Conservation (phyloP, 306 rosid genomes). For the Acacia melanoxylon region DNA sequence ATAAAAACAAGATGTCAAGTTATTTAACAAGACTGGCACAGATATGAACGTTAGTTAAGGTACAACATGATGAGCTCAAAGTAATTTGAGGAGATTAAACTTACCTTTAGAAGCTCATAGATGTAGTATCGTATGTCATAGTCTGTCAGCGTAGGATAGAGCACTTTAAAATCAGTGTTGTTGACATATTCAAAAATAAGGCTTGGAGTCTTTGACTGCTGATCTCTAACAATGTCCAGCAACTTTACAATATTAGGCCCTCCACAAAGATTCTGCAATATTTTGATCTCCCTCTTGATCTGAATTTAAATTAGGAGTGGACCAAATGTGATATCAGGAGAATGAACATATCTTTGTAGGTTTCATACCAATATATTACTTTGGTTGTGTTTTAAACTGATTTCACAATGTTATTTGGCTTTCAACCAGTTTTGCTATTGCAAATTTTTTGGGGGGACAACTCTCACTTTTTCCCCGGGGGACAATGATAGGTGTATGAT, state of each 20-base stretch:
- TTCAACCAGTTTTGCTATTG: neutral
- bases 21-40: neutral
- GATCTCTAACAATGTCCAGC: constrained; percentile 94
- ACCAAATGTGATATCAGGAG: neutral
- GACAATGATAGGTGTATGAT: neutral
- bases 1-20: constrained; percentile 17
- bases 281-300: constrained; percentile 96
- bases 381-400: neutral
- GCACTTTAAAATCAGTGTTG: constrained; percentile 90
- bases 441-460: neutral
- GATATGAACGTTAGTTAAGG: neutral
- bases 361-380: no score
- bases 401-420: neutral
- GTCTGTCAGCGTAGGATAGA: constrained; percentile 83
- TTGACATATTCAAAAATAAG: constrained; percentile 85
- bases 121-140: constrained; percentile 79
- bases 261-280: constrained; percentile 91
- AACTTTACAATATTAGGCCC: constrained; percentile 90
- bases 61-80: neutral
- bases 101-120: constrained; percentile 84
- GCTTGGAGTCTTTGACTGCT: constrained; percentile 95
- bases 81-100: constrained; percentile 27
- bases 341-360: neutral
- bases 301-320: constrained; percentile 40
- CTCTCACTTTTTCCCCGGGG: neutral